Conservation (phyloP, 192 early-diverging fungal species). For the Coemansia pectinata region DNA sequence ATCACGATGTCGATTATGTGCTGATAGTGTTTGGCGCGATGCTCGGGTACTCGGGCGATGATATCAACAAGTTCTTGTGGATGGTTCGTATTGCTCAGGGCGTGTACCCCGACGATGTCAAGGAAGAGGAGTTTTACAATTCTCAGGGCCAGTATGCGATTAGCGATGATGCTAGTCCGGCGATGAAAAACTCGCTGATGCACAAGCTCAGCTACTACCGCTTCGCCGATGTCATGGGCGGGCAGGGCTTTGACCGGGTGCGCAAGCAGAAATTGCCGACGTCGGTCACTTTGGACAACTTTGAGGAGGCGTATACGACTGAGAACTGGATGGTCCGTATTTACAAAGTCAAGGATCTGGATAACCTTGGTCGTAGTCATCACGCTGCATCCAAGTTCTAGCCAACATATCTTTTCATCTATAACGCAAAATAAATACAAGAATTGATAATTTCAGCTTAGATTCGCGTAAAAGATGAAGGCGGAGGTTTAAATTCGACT, state of each 20-base stretch:
- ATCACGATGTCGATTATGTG: constrained; percentile 96
- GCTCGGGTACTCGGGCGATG: constrained; percentile 98
- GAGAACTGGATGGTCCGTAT: constrained; percentile 99
- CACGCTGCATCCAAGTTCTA: constrained; percentile 21
- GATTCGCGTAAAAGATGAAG: constrained; percentile 30
- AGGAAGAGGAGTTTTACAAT: constrained; percentile 88
- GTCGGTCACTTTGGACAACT: constrained; percentile 74
- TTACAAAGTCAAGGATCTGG: constrained; percentile 96
- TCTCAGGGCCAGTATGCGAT: constrained; percentile 87
- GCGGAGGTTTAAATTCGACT: constrained; percentile 34
- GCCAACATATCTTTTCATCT: not conserved
- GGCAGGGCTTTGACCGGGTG: constrained; percentile 79
- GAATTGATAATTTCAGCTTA: constrained; percentile 6
- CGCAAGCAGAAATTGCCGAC: constrained; percentile 73
- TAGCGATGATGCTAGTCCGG: constrained; percentile 81
- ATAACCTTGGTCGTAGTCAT: constrained; percentile 80
- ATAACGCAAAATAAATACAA: not conserved
- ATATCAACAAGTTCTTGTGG: constrained; percentile 99
- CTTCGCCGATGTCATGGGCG: constrained; percentile 85
- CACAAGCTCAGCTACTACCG: constrained; percentile 98
- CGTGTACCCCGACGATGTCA: constrained; percentile 94
- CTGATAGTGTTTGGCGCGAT: constrained; percentile 96
- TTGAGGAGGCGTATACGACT: constrained; percentile 94
- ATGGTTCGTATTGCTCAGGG: constrained; percentile 99
- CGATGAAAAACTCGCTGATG: constrained; percentile 93